Evolutionary conservation across 2,329 filamentous ascomycete genomes (phyloP), one percentile per base, ranked within the genome.

Genomic region (Calonectria hongkongensis): DNA sequence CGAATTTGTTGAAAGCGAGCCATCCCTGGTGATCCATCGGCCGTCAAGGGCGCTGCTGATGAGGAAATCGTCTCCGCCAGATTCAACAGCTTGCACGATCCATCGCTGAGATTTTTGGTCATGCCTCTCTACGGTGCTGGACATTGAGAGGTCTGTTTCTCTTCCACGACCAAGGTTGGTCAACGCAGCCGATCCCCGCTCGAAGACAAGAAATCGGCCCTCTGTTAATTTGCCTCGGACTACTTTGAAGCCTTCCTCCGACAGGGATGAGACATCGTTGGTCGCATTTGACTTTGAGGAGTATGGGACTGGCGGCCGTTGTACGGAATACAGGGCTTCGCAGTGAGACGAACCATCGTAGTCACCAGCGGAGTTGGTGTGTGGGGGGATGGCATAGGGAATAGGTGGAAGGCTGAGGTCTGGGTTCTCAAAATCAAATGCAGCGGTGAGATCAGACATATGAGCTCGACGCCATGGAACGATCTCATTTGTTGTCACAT

Each of bases 41-140:
- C 39, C 21, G 27, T 68, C 48, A n/a, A 48, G 1, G 92, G 96
- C 0, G 89, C 92, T 1, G 92, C 96, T 33, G 86, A 91, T 51
- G 8, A 77, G 69, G 50, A 84, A 84, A 2, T 75, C 70, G 12
- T 69, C 74, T 21, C 80, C 79, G n/a, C 81, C 79, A 1, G 66
- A 45, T 41, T 73, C 60, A 1, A 79, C 70, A 4, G 86, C 84
- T 73, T 90, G 87, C 2, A 88, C 80, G 1, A 90, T 82, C 87
- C 88, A 90, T 41, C 88, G 84, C 75, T 90, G 88, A 2, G 79
- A 72, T 25, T 50, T 66, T 43, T n/a, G 13, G 3, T 62, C 64
- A 16, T 71, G 69, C 48, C 4, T 79, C 0, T 79, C 43, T 2
- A 79, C 82, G 1, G 83, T 82, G 36, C 73, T 74, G 56, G 70